A percentile compares a stretch with the other conserved stretches of the same genome.
phyloP scores from a whole-genome alignment of 2,329 filamentous ascomycete species.

The Cordyceps tenuipes region DNA sequence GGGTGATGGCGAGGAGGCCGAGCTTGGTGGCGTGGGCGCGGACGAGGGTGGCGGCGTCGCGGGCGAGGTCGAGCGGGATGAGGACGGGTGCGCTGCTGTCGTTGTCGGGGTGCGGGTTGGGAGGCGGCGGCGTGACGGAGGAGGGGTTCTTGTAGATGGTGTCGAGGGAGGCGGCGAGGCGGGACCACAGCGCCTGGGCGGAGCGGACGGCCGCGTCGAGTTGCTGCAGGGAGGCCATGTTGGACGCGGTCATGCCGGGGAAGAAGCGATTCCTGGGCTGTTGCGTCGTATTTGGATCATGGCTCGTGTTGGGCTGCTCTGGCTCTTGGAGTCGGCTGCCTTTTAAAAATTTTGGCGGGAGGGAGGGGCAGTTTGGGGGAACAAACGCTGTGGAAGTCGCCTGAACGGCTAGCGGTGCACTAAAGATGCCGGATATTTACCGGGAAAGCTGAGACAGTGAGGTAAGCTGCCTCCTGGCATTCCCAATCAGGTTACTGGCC shows the following conservation, averaged over 20 bases:
- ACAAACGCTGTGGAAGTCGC: neutral
- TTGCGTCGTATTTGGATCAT: neutral
- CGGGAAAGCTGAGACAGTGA: neutral
- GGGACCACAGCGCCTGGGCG: constrained; percentile 30
- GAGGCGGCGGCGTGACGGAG: constrained; percentile 8
- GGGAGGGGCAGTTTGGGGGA: constrained; percentile 19
- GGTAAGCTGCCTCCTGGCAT: neutral
- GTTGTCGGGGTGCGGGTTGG: neutral
- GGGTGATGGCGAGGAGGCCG: constrained; percentile 75
- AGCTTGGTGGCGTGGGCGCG: constrained; percentile 81
- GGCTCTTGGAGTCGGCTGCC: neutral
- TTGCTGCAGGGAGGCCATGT: constrained; percentile 26
- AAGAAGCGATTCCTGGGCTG: neutral
- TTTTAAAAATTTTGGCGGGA: constrained; percentile 1
- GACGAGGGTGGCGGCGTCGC: constrained; percentile 64
- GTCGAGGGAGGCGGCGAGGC: constrained; percentile 34
- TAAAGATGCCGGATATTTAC: neutral
- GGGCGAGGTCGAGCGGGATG: constrained; percentile 59
- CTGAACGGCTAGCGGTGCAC: no score
- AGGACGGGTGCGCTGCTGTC: constrained; percentile 21
- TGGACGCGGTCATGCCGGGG: neutral
- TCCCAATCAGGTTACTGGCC: neutral
- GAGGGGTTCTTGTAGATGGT: constrained; percentile 27
- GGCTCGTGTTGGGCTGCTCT: neutral
- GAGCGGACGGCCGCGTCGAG: constrained; percentile 32